Conservation (phyloP, 495 filamentous ascomycete species). For the Xylaria telfairii region DNA sequence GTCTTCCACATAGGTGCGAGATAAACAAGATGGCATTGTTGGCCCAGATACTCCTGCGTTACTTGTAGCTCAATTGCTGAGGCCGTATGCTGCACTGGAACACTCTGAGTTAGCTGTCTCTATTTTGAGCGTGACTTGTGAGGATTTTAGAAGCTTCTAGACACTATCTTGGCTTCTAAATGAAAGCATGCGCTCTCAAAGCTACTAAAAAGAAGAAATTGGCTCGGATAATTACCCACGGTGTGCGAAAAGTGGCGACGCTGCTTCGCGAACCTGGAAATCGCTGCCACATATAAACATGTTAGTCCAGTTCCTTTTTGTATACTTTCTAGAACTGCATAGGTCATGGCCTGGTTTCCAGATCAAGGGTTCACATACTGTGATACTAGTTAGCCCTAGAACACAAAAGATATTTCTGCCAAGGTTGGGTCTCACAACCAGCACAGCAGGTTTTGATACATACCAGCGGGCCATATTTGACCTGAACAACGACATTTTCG, state of each 20-base stretch:
- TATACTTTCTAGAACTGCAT: too few species aligned
- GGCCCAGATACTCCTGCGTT: constrained; percentile 73
- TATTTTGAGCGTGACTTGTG: background rate
- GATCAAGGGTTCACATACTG: too few species aligned
- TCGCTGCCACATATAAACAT: too few species aligned
- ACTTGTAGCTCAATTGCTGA: constrained; percentile 71
- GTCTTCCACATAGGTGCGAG: constrained; percentile 71
- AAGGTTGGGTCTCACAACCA: too few species aligned
- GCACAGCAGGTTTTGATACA: too few species aligned
- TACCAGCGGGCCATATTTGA: constrained; percentile 79
- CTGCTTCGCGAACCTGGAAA: constrained; percentile 75
- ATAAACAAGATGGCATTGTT: constrained; percentile 73
- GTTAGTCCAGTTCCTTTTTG: too few species aligned
- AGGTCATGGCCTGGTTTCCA: too few species aligned
- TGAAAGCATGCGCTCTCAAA: background rate
- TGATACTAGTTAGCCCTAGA: too few species aligned
- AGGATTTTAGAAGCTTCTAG: background rate
- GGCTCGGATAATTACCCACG: background rate
- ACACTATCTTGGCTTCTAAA: background rate
- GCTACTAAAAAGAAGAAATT: background rate
- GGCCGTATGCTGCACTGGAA: constrained; percentile 55
- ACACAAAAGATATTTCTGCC: too few species aligned
- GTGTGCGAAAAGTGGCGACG: constrained; percentile 73
- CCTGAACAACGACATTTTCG: constrained; percentile 73
- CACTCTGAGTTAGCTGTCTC: background rate